Evolutionary conservation across 2,329 filamentous ascomycete genomes (phyloP).

Genomic region (Clarireedia homoeocarpa): DNA sequence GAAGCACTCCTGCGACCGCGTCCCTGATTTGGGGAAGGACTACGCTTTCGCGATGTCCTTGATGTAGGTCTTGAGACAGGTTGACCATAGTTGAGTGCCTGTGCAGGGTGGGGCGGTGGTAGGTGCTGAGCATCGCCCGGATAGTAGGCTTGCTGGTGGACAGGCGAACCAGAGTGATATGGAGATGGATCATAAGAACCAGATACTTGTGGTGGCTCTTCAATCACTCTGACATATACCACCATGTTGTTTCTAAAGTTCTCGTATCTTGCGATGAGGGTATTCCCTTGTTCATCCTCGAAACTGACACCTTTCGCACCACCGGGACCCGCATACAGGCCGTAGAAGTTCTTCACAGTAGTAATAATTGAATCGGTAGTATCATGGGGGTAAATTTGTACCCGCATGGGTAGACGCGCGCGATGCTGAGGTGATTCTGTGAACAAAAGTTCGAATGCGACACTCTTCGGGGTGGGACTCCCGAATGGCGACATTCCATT

Average conservation of each 20-base stretch:
- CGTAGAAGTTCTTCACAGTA: constrained; percentile 98
- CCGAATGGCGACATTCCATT: constrained; percentile 26
- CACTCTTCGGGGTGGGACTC: constrained; percentile 53
- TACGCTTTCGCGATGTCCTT: constrained; percentile 66
- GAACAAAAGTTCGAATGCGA: constrained; percentile 71
- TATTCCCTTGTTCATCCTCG: constrained; percentile 82
- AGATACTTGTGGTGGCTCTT: constrained; percentile 42
- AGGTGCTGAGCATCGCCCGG: constrained; percentile 57
- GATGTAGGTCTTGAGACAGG: constrained; percentile 62
- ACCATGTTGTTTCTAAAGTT: constrained; percentile 91
- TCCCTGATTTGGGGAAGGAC: constrained; percentile 62
- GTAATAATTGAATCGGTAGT: constrained; percentile 96
- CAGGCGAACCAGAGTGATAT: constrained; percentile 44
- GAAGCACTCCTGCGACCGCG: constrained; percentile 73
- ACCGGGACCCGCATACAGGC: constrained; percentile 69
- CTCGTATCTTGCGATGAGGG: constrained; percentile 90
- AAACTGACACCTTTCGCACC: constrained; percentile 83
- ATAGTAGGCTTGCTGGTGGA: constrained; percentile 46
- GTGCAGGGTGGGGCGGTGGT: constrained; percentile 46
- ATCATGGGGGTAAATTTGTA: constrained; percentile 91
- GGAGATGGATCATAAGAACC: constrained; percentile 44
- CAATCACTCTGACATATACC: constrained; percentile 83
- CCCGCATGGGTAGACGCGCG: constrained; percentile 73
- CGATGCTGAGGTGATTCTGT: constrained; percentile 59
- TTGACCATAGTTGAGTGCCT: constrained; percentile 47